Evolutionary conservation across 2,329 filamentous ascomycete genomes (phyloP).

Genomic region (Cordyceps pruinosa): DNA sequence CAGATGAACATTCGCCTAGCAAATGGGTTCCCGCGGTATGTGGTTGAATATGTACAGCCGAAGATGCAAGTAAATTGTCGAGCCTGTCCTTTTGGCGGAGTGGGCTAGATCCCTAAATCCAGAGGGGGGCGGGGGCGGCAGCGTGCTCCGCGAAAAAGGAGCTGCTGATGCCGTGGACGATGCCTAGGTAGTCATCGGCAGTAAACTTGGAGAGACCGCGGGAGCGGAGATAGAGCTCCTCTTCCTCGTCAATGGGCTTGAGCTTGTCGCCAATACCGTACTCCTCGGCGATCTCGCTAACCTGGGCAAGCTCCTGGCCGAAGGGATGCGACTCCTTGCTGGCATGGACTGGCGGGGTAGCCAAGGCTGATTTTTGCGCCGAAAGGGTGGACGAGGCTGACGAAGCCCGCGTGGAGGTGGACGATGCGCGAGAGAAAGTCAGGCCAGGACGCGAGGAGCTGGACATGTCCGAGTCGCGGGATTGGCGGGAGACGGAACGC

Average conservation of each 20-base stretch:
- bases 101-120: slow-evolving; percentile 40
- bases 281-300: slow-evolving; percentile 89
- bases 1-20: not conserved
- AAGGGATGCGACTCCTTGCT: slow-evolving; percentile 61
- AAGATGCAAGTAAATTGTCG: slow-evolving; percentile 15
- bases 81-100: not conserved
- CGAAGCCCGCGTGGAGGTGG: slow-evolving; percentile 47
- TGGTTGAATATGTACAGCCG: slow-evolving; percentile 26
- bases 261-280: slow-evolving; percentile 57
- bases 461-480: slow-evolving; percentile 46
- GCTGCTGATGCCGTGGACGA: slow-evolving; percentile 64
- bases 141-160: slow-evolving; percentile 47
- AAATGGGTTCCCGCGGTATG: slow-evolving; percentile 3
- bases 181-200: slow-evolving; percentile 75
- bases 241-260: slow-evolving; percentile 64
- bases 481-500: slow-evolving; percentile 55
- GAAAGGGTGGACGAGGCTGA: slow-evolving; percentile 33
- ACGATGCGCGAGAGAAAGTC: slow-evolving; percentile 50
- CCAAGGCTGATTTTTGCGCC: slow-evolving; percentile 23
- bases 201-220: slow-evolving; percentile 67
- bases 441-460: slow-evolving; percentile 51
- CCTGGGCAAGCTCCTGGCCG: slow-evolving; percentile 80
- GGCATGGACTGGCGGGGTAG: slow-evolving; percentile 5
- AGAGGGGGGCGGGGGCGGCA: slow-evolving; percentile 32
- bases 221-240: slow-evolving; percentile 57